Conservation (phyloP, 192 early-diverging fungal species). For the Linnemannia exigua region DNA sequence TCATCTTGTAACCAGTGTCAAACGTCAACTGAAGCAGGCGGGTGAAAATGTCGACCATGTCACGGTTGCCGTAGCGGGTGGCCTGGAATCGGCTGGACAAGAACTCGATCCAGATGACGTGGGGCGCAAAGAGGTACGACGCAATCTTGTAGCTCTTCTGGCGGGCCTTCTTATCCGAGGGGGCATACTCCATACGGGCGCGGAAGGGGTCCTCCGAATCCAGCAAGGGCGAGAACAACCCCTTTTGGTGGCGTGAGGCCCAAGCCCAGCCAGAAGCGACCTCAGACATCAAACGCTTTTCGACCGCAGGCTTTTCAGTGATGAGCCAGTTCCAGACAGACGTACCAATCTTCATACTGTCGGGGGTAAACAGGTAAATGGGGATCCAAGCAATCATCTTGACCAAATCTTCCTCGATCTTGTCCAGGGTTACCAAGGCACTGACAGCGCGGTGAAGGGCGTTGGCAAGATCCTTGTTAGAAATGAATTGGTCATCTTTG, state of each 20-base stretch:
- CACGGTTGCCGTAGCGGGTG: constrained; percentile 78
- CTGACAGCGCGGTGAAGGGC: constrained; percentile 70
- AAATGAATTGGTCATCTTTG: constrained; percentile 50
- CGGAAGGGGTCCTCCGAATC: constrained; percentile 85
- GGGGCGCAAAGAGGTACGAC: constrained; percentile 76
- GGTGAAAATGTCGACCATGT: constrained; percentile 81
- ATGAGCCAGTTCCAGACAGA: constrained; percentile 94
- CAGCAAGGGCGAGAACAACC: constrained; percentile 79
- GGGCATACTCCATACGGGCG: constrained; percentile 92
- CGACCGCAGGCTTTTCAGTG: constrained; percentile 78
- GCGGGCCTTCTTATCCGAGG: constrained; percentile 84
- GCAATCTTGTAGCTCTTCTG: constrained; percentile 72
- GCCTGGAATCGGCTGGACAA: constrained; percentile 87
- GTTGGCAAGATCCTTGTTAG: constrained; percentile 64
- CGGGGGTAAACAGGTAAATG: constrained; percentile 81
- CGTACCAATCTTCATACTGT: constrained; percentile 85
- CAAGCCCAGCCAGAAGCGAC: constrained; percentile 89
- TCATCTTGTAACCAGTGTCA: constrained; percentile 52
- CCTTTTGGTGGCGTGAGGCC: constrained; percentile 81
- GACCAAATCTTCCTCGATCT: constrained; percentile 82
- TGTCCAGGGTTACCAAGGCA: constrained; percentile 56
- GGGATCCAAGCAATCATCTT: constrained; percentile 91
- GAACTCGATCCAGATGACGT: constrained; percentile 90
- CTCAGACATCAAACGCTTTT: constrained; percentile 86
- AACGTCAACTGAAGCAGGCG: constrained; percentile 88